Percentiles rank a stretch among this genome's conserved stretches.
phyloP scores from a whole-genome alignment of 1,139 yeast species.

The Hyphopichia burtonii region DNA sequence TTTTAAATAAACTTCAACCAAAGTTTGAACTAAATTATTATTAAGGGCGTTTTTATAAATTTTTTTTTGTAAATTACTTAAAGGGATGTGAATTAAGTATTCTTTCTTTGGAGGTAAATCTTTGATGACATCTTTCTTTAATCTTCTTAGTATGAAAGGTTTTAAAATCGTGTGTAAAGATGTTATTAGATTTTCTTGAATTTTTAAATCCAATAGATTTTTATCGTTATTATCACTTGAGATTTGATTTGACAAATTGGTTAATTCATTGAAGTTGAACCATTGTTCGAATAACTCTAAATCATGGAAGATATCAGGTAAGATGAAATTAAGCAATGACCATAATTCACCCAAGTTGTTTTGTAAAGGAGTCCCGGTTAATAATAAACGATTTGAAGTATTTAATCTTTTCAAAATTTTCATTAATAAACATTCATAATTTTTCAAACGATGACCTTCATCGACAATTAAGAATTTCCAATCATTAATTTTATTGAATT shows the following conservation, averaged over 20 bases:
- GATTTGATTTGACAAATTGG: constrained; percentile 37
- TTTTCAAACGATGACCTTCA: constrained; percentile 91
- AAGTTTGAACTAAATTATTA: constrained; percentile 38
- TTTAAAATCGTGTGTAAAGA: constrained; percentile 84
- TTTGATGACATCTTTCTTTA: constrained; percentile 69
- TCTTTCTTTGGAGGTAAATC: constrained; percentile 86
- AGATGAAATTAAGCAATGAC: constrained; percentile 82
- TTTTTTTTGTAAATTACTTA: constrained; percentile 60
- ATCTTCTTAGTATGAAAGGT: constrained; percentile 81
- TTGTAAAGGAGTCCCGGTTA: constrained; percentile 94
- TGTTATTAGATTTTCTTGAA: constrained; percentile 62
- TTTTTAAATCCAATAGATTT: constrained; percentile 56
- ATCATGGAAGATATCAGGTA: constrained; percentile 92
- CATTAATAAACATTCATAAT: constrained; percentile 73
- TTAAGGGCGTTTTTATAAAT: constrained; percentile 63
- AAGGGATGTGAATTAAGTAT: constrained; percentile 71
- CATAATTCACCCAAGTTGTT: constrained; percentile 86
- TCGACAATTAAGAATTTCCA: constrained; percentile 94
- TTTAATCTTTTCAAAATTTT: constrained; percentile 64
- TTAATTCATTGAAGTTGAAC: constrained; percentile 75
- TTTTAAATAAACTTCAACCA: constrained; percentile 44
- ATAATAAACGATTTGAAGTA: constrained; percentile 66
- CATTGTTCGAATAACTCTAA: constrained; percentile 86
- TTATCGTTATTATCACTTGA: constrained; percentile 26
- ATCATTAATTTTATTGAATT: constrained; percentile 41